A percentile compares a stretch with the other conserved stretches of the same genome.
Conservation (phyloP, 495 filamentous ascomycete species). For the Penicillium angulare region DNA sequence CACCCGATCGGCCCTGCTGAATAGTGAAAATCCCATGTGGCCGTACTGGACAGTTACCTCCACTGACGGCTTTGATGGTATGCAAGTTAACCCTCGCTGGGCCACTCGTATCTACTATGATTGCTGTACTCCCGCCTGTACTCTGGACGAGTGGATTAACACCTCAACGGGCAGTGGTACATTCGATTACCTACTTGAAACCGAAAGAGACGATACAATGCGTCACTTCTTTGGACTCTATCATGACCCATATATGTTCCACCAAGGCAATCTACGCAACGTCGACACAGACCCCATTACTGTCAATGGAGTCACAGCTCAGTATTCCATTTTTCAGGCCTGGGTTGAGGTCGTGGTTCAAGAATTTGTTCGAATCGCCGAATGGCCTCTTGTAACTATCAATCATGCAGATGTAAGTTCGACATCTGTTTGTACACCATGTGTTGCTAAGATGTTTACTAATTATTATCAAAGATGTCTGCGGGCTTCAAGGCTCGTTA, state of each 20-base stretch:
- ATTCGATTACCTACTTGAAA: conserved; percentile 47
- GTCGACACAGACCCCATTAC: conserved; percentile 43
- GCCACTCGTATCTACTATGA: conserved; percentile 66
- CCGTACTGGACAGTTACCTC: conserved; percentile 52
- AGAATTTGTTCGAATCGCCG: conserved; percentile 57
- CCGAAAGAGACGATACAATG: conserved; percentile 51
- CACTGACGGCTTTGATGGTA: conserved; percentile 53
- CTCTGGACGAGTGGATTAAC: conserved; percentile 57
- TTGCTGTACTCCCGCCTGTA: conserved; percentile 56
- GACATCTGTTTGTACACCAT: too few relatives aligned
- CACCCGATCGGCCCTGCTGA: conserved; percentile 51
- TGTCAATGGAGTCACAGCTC: conserved; percentile 48
- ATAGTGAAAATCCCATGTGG: conserved; percentile 51
- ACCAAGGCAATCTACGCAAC: conserved; percentile 60
- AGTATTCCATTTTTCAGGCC: conserved; percentile 56
- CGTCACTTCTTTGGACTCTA: conserved; percentile 55
- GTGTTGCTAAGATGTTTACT: too few relatives aligned
- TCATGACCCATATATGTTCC: conserved; percentile 50
- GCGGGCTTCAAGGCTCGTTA: conserved; percentile 49
- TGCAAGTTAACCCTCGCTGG: conserved; percentile 60
- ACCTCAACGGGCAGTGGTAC: conserved; percentile 52
- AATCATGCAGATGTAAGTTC: conserved; percentile 3
- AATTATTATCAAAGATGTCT: conserved; percentile 35
- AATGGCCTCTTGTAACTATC: conserved; percentile 54
- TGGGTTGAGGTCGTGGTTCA: conserved; percentile 60